A percentile compares a stretch with the other conserved stretches of the same genome.
These are phyloP conservation scores for Cladorrhinum sp. DNA, from an alignment of 2,329 filamentous ascomycete species.

Conservation along the genomic window DNA sequence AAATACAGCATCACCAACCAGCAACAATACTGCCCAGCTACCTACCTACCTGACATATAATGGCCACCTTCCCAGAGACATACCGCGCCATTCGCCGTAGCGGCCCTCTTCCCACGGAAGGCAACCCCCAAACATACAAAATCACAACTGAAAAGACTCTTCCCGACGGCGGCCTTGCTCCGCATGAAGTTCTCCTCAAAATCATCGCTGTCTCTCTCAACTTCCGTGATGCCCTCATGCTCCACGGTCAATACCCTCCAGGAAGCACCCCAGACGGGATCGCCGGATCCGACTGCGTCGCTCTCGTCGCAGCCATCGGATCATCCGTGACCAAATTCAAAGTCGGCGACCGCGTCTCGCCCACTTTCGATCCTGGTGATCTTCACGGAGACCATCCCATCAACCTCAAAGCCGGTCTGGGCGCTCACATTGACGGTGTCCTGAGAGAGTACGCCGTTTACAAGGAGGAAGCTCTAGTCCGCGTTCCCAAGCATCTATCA, in stretches of 20 bases:
- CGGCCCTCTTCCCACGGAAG: conserved; percentile 12
- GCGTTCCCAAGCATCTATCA: conserved; percentile 23
- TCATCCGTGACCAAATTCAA: conserved; percentile 21
- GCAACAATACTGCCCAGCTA: too few relatives aligned
- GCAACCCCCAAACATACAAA: conserved; percentile 6
- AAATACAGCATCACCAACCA: neutral
- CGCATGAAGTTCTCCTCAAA: conserved; percentile 22
- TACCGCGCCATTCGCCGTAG: conserved; percentile 18
- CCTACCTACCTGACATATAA: neutral
- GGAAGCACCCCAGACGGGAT: conserved; percentile 20
- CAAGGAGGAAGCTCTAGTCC: conserved; percentile 21
- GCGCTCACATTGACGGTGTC: conserved; percentile 24
- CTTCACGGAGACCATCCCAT: neutral
- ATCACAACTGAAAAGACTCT: conserved; percentile 10
- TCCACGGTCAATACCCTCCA: conserved; percentile 27
- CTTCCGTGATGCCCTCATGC: conserved; percentile 30
- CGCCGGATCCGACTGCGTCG: conserved; percentile 23
- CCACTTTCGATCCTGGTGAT: conserved; percentile 17
- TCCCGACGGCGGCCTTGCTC: neutral
- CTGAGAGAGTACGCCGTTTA: conserved; percentile 27
- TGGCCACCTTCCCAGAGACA: conserved; percentile 7
- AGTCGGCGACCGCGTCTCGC: conserved; percentile 26
- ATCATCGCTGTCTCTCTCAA: conserved; percentile 28
- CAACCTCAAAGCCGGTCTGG: conserved; percentile 3
- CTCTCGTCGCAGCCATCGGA: conserved; percentile 27